Evolutionary conservation across 208 protist species (phyloP).

Genomic region (Leptomonas seymouri): DNA sequence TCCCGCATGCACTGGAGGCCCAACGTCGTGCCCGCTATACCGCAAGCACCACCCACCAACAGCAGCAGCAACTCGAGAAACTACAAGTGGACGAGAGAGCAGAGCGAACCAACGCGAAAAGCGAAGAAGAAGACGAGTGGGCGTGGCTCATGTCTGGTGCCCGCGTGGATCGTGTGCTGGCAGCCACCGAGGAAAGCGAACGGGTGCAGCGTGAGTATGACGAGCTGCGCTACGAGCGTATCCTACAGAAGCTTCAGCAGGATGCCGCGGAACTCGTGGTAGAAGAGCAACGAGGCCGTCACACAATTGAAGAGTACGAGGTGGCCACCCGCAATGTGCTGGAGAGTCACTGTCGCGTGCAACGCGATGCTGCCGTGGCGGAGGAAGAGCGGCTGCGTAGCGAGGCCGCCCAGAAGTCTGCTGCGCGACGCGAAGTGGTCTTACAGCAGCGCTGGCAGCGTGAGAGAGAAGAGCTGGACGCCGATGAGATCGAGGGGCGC

Average conservation of each 20-base stretch:
- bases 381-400: conserved; percentile 19
- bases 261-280: conserved; percentile 20
- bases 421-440: conserved; percentile 10
- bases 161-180: conserved; percentile 32
- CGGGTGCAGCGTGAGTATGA: conserved; percentile 43
- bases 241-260: conserved; percentile 10
- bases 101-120: background rate
- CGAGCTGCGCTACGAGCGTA: conserved; percentile 16
- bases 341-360: conserved; percentile 10
- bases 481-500: conserved; percentile 54
- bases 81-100: conserved; percentile 10
- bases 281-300: conserved; percentile 28
- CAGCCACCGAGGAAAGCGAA: conserved; percentile 34
- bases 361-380: conserved; percentile 10
- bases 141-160: conserved; percentile 31
- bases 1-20: conserved; percentile 16
- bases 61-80: background rate
- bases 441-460: conserved; percentile 25
- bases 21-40: conserved; percentile 2
- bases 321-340: conserved; percentile 17
- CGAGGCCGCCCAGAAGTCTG: background rate
- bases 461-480: conserved; percentile 37
- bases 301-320: conserved; percentile 27
- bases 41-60: conserved; percentile 10
- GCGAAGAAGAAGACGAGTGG: conserved; percentile 25